These are phyloP conservation scores for Neurospora sp. DNA, from an alignment of 495 filamentous ascomycete genomes.

Conservation along the genomic window DNA sequence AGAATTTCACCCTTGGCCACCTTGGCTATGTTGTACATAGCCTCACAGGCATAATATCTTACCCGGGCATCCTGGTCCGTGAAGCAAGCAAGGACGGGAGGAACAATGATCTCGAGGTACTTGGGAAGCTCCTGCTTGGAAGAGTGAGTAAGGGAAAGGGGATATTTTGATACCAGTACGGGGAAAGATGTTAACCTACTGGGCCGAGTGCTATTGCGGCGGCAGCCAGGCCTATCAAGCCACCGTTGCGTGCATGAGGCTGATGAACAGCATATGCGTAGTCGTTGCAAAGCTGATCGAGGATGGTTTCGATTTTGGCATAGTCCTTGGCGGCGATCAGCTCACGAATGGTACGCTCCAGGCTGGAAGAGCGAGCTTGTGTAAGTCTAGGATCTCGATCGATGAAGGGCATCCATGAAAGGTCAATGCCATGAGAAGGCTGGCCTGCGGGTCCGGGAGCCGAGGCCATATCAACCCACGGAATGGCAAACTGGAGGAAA, in stretches of 20 bases:
- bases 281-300: constrained; percentile 93
- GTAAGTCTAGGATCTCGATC: constrained; percentile 1
- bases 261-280: constrained; percentile 97
- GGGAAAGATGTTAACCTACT: constrained; percentile 42
- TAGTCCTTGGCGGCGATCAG: constrained; percentile 66
- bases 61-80: constrained; percentile 96
- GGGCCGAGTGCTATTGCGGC: constrained; percentile 92
- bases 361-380: constrained; percentile 37
- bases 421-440: not conserved
- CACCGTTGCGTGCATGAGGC: constrained; percentile 93
- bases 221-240: constrained; percentile 90
- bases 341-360: constrained; percentile 87
- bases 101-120: constrained; percentile 87
- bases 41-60: constrained; percentile 97
- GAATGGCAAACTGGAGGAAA: constrained; percentile 1
- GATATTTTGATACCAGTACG: not conserved
- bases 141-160: constrained; percentile 5
- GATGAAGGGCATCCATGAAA: not conserved
- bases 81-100: constrained; percentile 97
- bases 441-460: not conserved
- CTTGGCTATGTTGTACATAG: constrained; percentile 99
- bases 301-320: constrained; percentile 69
- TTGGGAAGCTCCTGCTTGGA: constrained; percentile 63
- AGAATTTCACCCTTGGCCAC: constrained; percentile 96
- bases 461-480: constrained; percentile 5